Evolutionary conservation across 1,139 yeast species (phyloP).

Genomic region (Blastobotrys indianensis): DNA sequence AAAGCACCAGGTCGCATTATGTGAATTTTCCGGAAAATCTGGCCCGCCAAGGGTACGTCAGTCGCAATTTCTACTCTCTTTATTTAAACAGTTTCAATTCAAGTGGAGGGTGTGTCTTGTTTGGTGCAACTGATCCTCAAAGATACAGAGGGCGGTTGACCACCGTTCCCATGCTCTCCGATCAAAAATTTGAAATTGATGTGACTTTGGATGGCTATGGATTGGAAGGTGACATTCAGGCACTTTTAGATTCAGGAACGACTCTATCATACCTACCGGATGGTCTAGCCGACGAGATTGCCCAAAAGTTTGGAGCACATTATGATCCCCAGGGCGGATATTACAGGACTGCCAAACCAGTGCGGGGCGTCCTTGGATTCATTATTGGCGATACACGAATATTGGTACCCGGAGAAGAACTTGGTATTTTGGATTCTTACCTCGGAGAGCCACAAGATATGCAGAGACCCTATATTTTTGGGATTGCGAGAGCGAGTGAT

Average conservation of each 20-base stretch:
- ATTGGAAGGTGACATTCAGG: conserved; percentile 1
- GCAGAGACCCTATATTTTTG: conserved; percentile 1
- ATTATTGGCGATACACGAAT: conserved; percentile 40
- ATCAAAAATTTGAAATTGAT: conserved; percentile 1
- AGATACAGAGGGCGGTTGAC: conserved; percentile 44
- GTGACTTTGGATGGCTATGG: conserved; percentile 12
- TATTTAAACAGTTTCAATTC: conserved; percentile 17
- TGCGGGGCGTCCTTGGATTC: conserved; percentile 25
- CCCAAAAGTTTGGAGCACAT: conserved; percentile 22
- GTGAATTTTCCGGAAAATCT: conserved; percentile 21
- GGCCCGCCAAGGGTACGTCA: conserved; percentile 44
- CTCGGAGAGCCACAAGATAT: conserved; percentile 12
- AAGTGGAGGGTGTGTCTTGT: conserved; percentile 33
- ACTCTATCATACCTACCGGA: conserved; percentile 52
- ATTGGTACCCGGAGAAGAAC: conserved; percentile 37
- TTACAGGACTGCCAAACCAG: conserved; percentile 6
- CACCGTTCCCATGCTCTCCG: conserved; percentile 24
- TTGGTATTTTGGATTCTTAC: conserved; percentile 19
- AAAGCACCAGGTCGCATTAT: conserved; percentile 22
- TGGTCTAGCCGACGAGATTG: conserved; percentile 20
- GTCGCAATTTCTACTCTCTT: conserved; percentile 40
- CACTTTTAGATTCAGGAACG: conserved; percentile 60
- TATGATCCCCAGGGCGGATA: conserved; percentile 17
- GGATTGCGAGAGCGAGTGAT: conserved; percentile 3
- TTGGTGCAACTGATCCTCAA: conserved; percentile 51